A percentile compares a stretch with the other conserved stretches of the same genome.
phyloP scores from a whole-genome alignment of 2,329 filamentous ascomycete species.

The Diplocarpon mali region DNA sequence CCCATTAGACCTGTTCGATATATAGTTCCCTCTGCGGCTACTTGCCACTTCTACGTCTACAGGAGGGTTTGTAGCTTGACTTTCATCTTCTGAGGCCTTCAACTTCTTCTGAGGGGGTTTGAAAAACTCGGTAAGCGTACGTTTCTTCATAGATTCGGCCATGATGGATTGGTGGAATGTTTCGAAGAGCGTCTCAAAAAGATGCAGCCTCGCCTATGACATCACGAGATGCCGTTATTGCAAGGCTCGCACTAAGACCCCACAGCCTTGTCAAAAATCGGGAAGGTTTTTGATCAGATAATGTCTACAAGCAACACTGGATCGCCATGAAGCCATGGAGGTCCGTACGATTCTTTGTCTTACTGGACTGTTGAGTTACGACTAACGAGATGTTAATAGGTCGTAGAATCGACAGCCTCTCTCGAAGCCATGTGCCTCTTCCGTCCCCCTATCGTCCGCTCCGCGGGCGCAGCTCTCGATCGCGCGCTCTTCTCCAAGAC shows the following conservation, averaged over 20 bases:
- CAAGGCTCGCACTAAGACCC: slow-evolving; percentile 6
- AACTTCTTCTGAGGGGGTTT: slow-evolving; percentile 35
- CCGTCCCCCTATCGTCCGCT: slow-evolving; percentile 67
- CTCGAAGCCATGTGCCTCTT: slow-evolving; percentile 47
- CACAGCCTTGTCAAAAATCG: slow-evolving; percentile 2
- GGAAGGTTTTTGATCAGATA: not conserved
- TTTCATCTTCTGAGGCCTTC: slow-evolving; percentile 16
- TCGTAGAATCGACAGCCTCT: slow-evolving; percentile 9
- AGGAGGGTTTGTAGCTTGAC: not conserved
- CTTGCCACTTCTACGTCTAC: too few relatives aligned
- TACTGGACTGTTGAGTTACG: not conserved
- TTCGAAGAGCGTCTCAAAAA: not conserved
- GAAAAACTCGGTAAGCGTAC: slow-evolving; percentile 63
- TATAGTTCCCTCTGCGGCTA: too few relatives aligned
- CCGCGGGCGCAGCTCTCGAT: slow-evolving; percentile 67
- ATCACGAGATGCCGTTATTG: slow-evolving; percentile 3
- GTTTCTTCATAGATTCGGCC: slow-evolving; percentile 35
- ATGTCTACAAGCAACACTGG: slow-evolving; percentile 3
- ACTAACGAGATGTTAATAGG: slow-evolving; percentile 11
- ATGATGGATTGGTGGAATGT: slow-evolving; percentile 6
- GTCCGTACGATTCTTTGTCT: slow-evolving; percentile 7
- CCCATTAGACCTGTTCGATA: not conserved
- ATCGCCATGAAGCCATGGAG: slow-evolving; percentile 21
- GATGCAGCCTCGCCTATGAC: slow-evolving; percentile 1
- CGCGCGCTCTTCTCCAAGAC: slow-evolving; percentile 71